Percentiles rank a stretch among this genome's conserved stretches.
Conservation (phyloP, 2,329 filamentous ascomycete genomes). For the Penicillium decumbens region DNA sequence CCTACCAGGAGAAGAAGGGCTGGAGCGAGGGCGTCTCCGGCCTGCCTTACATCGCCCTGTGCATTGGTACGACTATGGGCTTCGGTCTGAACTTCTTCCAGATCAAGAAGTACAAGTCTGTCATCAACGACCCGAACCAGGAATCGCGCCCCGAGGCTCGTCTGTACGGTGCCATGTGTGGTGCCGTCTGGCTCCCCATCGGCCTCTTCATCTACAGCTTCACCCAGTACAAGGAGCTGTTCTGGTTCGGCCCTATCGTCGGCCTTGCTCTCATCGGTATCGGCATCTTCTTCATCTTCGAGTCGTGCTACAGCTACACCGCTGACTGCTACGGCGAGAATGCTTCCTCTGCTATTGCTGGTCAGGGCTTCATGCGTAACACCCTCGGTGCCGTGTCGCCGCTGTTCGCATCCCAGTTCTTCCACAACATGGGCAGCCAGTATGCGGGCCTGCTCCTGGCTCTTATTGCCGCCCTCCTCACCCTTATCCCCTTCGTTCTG, state of each 20-base stretch:
- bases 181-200: conserved; percentile 46
- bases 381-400: conserved; percentile 52
- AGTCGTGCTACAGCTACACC: conserved; percentile 47
- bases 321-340: conserved; percentile 51
- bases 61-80: conserved; percentile 47
- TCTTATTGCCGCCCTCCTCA: conserved; percentile 41
- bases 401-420: conserved; percentile 51
- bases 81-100: conserved; percentile 50
- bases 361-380: conserved; percentile 52
- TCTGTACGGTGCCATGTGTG: conserved; percentile 49
- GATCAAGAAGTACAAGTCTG: conserved; percentile 48
- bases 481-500: conserved; percentile 30
- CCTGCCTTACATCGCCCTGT: conserved; percentile 51
- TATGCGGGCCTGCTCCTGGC: conserved; percentile 50
- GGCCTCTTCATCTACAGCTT: conserved; percentile 53
- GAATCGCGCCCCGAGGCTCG: conserved; percentile 45
- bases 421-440: conserved; percentile 51
- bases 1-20: conserved; percentile 50
- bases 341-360: conserved; percentile 43
- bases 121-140: conserved; percentile 33
- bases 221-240: conserved; percentile 49
- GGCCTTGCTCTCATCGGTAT: conserved; percentile 49
- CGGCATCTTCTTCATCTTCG: conserved; percentile 51
- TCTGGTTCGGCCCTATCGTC: conserved; percentile 49
- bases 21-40: conserved; percentile 50